Evolutionary conservation across 768 basidiomycete species (phyloP), one percentile per base, ranked within the genome.

Genomic region (Psilocybe sp.): DNA sequence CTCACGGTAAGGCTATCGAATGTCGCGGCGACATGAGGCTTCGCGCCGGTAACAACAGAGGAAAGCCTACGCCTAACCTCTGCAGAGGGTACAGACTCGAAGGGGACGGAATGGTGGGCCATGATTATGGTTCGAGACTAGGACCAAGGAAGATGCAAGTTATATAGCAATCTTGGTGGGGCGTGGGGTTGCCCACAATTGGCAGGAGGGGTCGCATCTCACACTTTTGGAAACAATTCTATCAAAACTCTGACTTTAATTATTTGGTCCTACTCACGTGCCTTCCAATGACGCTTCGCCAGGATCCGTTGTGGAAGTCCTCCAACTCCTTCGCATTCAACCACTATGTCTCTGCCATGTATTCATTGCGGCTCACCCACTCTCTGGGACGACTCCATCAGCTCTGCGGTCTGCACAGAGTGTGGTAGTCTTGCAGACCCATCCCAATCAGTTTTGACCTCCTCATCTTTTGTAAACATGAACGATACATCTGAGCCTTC

Each of bases 361-460:
- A 66, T 48, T 23, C 78, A 78, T 40, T 89, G 88, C 64, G 77
- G 74, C 39, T 77, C 69, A 11, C 14, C 58, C 48, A 79, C 78
- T 14, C 65, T 74, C 53, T 81, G 77, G 74, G 76, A 84, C 65
- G 80, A 82, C 56, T 73, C 76, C 31, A 75, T 77, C 20, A 77
- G 75, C 49, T 84, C 85, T 2, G 66, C 73, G 40, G 80, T 90
- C 51, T 92, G 89, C 66, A 79, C 79, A 11, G 45, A 53, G n/a
- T 91, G 89, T 57, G 89, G 85, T 13, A 82, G 82, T n/a, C 78
- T 92, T 15, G 71, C 68, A 9, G 82, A 89, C 58, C 73, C 87
- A 0, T 69, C 75, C 12, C 85, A 84, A 69, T 74, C 73, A 20
- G 67, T 87, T 36, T 78, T 92, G 43, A 72, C 79, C 7, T 70